Percentiles rank a stretch among this genome's conserved stretches.
phyloP scores from a whole-genome alignment of 495 filamentous ascomycete species.

The Daldinia vernicosa region DNA sequence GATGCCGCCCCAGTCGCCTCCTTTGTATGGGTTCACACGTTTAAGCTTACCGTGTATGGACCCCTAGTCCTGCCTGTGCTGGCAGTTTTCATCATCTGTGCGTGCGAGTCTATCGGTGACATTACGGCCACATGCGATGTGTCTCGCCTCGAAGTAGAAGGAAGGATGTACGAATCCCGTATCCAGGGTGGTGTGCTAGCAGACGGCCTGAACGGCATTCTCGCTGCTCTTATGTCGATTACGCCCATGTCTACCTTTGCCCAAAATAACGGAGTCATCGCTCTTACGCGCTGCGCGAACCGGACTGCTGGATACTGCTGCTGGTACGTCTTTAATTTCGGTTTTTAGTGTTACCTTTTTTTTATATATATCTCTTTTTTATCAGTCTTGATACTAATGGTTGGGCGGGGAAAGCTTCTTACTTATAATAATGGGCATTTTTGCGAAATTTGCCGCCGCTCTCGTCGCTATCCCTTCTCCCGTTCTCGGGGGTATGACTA shows the following conservation, averaged over 20 bases:
- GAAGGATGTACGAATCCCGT: constrained; percentile 81
- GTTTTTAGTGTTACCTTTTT: not conserved
- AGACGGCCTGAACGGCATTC: constrained; percentile 82
- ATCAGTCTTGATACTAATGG: constrained; percentile 46
- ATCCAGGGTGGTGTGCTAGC: constrained; percentile 90
- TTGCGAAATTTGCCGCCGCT: constrained; percentile 91
- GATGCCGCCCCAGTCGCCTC: constrained; percentile 75
- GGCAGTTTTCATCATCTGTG: constrained; percentile 86
- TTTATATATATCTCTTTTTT: not conserved
- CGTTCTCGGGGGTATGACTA: constrained; percentile 92
- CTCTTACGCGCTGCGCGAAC: constrained; percentile 88
- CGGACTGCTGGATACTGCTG: constrained; percentile 81
- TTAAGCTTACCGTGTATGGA: constrained; percentile 80
- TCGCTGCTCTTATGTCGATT: constrained; percentile 85
- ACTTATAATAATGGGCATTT: constrained; percentile 87
- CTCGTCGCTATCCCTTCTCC: constrained; percentile 82
- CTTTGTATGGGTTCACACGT: constrained; percentile 93
- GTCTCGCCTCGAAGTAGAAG: constrained; percentile 82
- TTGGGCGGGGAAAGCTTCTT: constrained; percentile 68
- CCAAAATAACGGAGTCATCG: constrained; percentile 94
- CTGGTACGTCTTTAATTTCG: constrained; percentile 48
- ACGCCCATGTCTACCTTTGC: constrained; percentile 80
- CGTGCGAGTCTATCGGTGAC: constrained; percentile 89
- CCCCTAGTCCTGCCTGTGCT: constrained; percentile 85
- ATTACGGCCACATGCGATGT: constrained; percentile 83